Evolutionary conservation across 2,329 filamentous ascomycete species (phyloP).

Genomic region (Didymella pinodella): DNA sequence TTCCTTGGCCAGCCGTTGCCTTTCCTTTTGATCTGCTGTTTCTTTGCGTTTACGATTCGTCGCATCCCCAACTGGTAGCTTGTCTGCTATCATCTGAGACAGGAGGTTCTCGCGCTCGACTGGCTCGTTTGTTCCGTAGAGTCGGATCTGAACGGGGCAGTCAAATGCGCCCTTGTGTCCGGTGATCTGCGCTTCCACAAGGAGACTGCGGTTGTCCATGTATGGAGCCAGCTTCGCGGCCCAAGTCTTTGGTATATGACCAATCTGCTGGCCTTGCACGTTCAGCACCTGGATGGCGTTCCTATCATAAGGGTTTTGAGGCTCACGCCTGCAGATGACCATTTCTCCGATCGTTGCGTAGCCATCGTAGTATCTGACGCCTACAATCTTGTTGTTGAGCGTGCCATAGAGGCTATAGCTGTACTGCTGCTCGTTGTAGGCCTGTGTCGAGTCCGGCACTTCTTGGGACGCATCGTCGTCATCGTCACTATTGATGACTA

Average conservation of each 20-base stretch:
- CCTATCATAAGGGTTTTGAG: slow-evolving; percentile 62
- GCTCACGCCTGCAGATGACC: slow-evolving; percentile 63
- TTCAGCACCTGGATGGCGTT: slow-evolving; percentile 85
- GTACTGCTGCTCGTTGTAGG: slow-evolving; percentile 34
- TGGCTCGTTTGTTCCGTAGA: slow-evolving; percentile 73
- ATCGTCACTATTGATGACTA: slow-evolving; percentile 39
- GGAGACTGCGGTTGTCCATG: slow-evolving; percentile 63
- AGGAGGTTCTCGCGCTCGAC: slow-evolving; percentile 64
- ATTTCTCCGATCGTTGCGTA: slow-evolving; percentile 48
- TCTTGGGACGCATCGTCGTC: slow-evolving; percentile 45
- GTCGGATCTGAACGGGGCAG: slow-evolving; percentile 72
- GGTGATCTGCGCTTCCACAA: slow-evolving; percentile 73
- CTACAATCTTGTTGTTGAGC: slow-evolving; percentile 65
- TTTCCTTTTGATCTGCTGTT: slow-evolving; percentile 65
- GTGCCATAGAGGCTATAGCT: slow-evolving; percentile 44
- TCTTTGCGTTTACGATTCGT: slow-evolving; percentile 59
- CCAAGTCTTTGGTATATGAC: slow-evolving; percentile 73
- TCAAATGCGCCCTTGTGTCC: slow-evolving; percentile 73
- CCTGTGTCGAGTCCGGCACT: slow-evolving; percentile 36
- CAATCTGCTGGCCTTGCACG: slow-evolving; percentile 76
- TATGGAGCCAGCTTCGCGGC: slow-evolving; percentile 77
- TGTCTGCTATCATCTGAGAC: slow-evolving; percentile 68
- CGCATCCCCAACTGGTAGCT: slow-evolving; percentile 59
- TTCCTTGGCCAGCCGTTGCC: slow-evolving; percentile 57
- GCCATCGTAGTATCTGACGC: slow-evolving; percentile 55